Base-by-base conservation (phyloP, 1,284 basidiomycete species). In the Lentinula novae-zelandiae region DNA sequence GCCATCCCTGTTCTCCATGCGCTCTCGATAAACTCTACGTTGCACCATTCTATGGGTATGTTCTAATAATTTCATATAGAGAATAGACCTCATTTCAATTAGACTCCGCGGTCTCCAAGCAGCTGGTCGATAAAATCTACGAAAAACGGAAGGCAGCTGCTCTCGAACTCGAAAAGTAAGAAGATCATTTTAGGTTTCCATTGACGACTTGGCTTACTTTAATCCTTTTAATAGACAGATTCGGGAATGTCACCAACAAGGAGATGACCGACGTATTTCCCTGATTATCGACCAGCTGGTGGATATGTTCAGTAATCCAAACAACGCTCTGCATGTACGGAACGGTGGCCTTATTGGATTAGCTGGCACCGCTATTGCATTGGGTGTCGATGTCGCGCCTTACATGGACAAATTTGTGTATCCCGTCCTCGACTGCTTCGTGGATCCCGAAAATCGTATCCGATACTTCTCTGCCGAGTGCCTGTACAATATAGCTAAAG, bases 401-500 rank as follows among this genome's bases (percentile, higher is more conserved):
- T 96, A 96, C 77, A 91, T 99, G 82, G 91, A 93, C 62, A 90
- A 90, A 67, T 97, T 99, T 70, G 87, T 98, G 38, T 88, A 90
- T 39, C 92, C 94, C 1, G 84, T 99, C 34, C 82, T 99, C n/a
- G 85, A 86, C 46, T 98, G 96, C 76, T 98, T 99, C 74, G 86
- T 89, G 64, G 97, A 99, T 73, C 84, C 91, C 3, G 97, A 99
- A 78, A 95, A 93, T 74, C 86, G 95, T 71, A 94, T 99, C 65
- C 85, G 96, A 53, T 97, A 97, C 75, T 97, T 96, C 79, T 96
- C 96, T 5, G 96, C 95, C 62, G 96, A 99, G 73, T 96, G 94
- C 71, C 80, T 99, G 69, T 99, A 99, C 80, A 99, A 99, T 76
- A 97, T 99, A 61, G 91, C 92, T 39, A 98, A 99, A 76, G 96